phyloP scores from a whole-genome alignment of 768 basidiomycete genomes.

The Hericium erinaceus region DNA sequence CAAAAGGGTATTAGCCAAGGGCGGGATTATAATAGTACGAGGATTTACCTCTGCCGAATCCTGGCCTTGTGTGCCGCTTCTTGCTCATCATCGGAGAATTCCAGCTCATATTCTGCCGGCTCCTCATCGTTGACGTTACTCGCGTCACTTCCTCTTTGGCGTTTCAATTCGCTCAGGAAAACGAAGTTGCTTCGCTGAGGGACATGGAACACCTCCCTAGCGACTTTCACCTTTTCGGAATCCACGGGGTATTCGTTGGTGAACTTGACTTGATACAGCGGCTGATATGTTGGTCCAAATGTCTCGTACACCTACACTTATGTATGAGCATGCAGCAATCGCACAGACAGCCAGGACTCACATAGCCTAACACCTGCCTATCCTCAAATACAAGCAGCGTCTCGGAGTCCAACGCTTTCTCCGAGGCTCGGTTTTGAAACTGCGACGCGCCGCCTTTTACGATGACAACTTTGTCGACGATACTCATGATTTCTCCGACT shows the following conservation, averaged over 20 bases:
- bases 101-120: conserved; percentile 78
- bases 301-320: conserved; percentile 77
- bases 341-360: conserved; percentile 31
- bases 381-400: conserved; percentile 88
- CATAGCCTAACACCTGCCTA: conserved; percentile 82
- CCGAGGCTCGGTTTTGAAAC: conserved; percentile 35
- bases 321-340: conserved; percentile 4
- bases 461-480: conserved; percentile 66
- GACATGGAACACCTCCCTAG: conserved; percentile 73
- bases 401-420: conserved; percentile 75
- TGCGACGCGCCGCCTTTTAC: conserved; percentile 50
- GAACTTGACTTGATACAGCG: conserved; percentile 85
- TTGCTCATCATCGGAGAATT: conserved; percentile 93
- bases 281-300: conserved; percentile 87
- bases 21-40: not conserved
- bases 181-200: conserved; percentile 77
- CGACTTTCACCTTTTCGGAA: conserved; percentile 40
- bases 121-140: conserved; percentile 95
- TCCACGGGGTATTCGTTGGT: conserved; percentile 56
- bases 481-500: conserved; percentile 70
- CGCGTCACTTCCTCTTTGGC: conserved; percentile 82
- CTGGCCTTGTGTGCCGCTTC: conserved; percentile 66
- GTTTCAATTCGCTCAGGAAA: conserved; percentile 62
- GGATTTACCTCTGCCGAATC: conserved; percentile 45
- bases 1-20: not conserved